These are phyloP conservation scores for Grigorovia humatica DNA, from an alignment of 805 yeast genomes.

Conservation along the genomic window DNA sequence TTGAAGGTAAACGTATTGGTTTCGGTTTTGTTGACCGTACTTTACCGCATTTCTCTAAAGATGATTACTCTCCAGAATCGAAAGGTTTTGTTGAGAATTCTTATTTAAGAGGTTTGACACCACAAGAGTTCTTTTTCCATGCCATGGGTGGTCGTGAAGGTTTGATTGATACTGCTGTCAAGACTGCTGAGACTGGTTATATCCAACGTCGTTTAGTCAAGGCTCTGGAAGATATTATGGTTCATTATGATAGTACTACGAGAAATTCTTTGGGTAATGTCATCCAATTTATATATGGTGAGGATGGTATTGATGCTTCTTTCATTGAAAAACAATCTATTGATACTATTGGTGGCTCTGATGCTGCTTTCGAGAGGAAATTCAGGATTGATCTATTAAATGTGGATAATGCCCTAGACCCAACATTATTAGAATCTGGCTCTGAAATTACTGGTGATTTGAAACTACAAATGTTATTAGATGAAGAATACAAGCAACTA, in stretches of 20 bases:
- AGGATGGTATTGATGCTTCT: constrained; percentile 97
- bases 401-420: constrained; percentile 74
- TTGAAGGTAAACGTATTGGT: constrained; percentile 97
- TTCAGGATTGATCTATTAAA: constrained; percentile 83
- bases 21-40: constrained; percentile 99
- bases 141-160: constrained; percentile 99
- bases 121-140: constrained; percentile 95
- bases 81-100: constrained; percentile 97
- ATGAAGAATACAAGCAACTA: constrained; percentile 75
- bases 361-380: constrained; percentile 67
- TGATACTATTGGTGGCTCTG: constrained; percentile 92
- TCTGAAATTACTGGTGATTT: constrained; percentile 97
- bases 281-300: constrained; percentile 98
- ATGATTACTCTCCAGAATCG: constrained; percentile 93
- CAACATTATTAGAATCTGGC: constrained; percentile 79
- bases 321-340: constrained; percentile 94
- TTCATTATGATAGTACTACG: constrained; percentile 88
- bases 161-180: constrained; percentile 97
- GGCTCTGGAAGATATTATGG: constrained; percentile 88
- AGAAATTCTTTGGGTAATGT: constrained; percentile 92
- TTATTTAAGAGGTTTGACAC: constrained; percentile 84
- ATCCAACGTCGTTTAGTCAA: constrained; percentile 98
- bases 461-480: constrained; percentile 64
- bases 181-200: constrained; percentile 98
- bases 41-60: constrained; percentile 90